Evolutionary conservation across 1,284 basidiomycete species (phyloP), one percentile per base, ranked within the genome.

Genomic region (Ganoderma resinaceum): DNA sequence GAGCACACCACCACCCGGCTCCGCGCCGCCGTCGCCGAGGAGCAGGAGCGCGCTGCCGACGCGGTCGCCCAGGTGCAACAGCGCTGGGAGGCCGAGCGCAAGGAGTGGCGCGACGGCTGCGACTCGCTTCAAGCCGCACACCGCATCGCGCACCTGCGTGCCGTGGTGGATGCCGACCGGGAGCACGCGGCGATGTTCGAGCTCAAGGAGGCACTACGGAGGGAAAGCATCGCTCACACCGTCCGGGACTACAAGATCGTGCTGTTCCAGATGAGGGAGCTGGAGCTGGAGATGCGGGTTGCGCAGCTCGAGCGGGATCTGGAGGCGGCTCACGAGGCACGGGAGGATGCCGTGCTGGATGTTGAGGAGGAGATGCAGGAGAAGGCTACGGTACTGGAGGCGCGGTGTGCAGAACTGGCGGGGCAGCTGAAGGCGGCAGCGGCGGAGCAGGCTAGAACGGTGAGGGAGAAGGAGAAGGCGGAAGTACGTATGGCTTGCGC

Each of bases 201-300:
- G 62, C 85, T 88, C 76, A 84, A 84, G 77, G 87, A 89, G 63
- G 78, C 80, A 23, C 78, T 82, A 53, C 80, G 89, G 69, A 79
- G 78, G 69, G 89, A 91, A 78, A 87, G 86, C 62, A 73, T 91
- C 33, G 82, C 85, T 64, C 78, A 83, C 43, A 70, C 90, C 53
- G 87, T 89, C 74, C 81, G 90, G 66, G 91, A 94, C 69, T 87
- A 83, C 74, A 84, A 85, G 76, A 85, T 93, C 65, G 86, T 84
- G 11, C 84, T 87, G 78, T 92, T 91, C 74, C 88, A 90, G 76
- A 82, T 82, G 23, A 83, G 84, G 66, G 90, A 92, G 73, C 80
- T 81, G 8, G 89, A 90, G 71, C 78, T 91, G 53, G 87, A 91
- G 73, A 76, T 79, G 49, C 76, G 78, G 29, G 63, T 80, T 12